A percentile compares a stretch with the other conserved stretches of the same genome.
Conservation (phyloP, 2,329 filamentous ascomycete genomes). For the Trichocomaceae sp. region DNA sequence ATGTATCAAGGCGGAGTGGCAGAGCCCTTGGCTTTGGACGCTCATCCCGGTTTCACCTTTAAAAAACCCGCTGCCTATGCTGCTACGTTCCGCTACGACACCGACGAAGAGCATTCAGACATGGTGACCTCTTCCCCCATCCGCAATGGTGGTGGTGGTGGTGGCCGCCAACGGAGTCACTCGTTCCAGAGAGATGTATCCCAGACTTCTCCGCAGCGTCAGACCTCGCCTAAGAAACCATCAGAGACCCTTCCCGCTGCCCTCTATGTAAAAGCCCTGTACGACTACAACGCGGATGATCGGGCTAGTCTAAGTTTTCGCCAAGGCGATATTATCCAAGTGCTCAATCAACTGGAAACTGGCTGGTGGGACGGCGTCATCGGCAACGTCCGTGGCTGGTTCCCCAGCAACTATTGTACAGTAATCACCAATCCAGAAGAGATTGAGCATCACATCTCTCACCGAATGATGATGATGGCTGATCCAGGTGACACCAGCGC, state of each 20-base stretch:
- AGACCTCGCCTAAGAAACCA: conserved; percentile 26
- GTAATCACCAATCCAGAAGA: conserved; percentile 73
- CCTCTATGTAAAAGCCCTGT: conserved; percentile 88
- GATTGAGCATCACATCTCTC: conserved; percentile 55
- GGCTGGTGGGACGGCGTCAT: conserved; percentile 99
- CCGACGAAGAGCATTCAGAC: conserved; percentile 20
- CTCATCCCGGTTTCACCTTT: conserved; percentile 27
- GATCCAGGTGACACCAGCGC: conserved; percentile 48
- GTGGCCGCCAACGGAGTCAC: conserved; percentile 26
- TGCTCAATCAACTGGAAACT: conserved; percentile 95
- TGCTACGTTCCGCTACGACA: conserved; percentile 36
- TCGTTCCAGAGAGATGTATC: conserved; percentile 20
- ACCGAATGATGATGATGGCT: conserved; percentile 33
- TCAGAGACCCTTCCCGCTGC: conserved; percentile 41
- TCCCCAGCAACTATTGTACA: conserved; percentile 97
- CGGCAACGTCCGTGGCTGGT: conserved; percentile 94
- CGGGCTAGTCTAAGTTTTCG: conserved; percentile 94
- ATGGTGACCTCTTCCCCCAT: conserved; percentile 23
- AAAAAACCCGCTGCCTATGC: conserved; percentile 31
- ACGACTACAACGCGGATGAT: conserved; percentile 97
- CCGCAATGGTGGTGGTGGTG: conserved; percentile 22
- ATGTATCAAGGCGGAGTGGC: conserved; percentile 31
- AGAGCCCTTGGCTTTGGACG: conserved; percentile 29
- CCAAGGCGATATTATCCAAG: conserved; percentile 94
- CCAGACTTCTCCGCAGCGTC: conserved; percentile 21